Base-by-base conservation (phyloP, 2,329 filamentous ascomycete species). In the Thielaviopsis musarum region DNA sequence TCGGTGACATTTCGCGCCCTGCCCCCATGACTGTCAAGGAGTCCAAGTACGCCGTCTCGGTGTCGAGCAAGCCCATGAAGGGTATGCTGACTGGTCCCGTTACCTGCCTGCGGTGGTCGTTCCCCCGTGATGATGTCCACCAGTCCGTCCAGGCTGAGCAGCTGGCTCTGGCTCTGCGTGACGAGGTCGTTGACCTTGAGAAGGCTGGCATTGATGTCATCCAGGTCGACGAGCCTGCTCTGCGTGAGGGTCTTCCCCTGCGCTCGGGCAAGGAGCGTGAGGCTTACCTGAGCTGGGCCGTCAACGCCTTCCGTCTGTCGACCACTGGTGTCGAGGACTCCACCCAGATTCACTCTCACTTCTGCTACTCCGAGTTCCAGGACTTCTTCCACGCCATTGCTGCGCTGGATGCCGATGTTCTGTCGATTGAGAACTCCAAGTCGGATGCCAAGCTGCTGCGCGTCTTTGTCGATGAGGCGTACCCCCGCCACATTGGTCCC, bases 341-440 rank as follows among this genome's bases (percentile, higher is more conserved):
- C 62, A 98, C 93, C 66, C 93, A 98, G 82, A 96, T 98, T 74
- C 93, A 98, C 86, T 96, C 91, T 65, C 93, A 98, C 82, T 98
- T 98, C 88, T 98, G 93, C 77, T 98, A 98, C 85, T 97, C 93
- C 58, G 93, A 98, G 82, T 98, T 98, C 88, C 93, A 98, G 79
- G 93, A 98, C 81, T 98, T 98, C 83, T 98, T 98, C 90, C 89
- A 97, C 77, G 93, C 93, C 77, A 98, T 98, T 68, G 89, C 93
- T 65, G 91, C 93, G 63, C 86, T 98, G 65, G 93, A 98, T 72
- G 91, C 93, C 64, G 93, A 98, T 76, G 93, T 98, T 64, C 85
- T 98, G 69, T 95, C 88, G 71, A 98, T 98, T 68, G 93, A 98
- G 86, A 98, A 98, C 88, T 94, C 88, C 87, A 98, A 98, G 87